A percentile compares a stretch with the other conserved stretches of the same genome.
Conservation (phyloP, 805 yeast genomes). For the Alloascoidea hylecoeti region DNA sequence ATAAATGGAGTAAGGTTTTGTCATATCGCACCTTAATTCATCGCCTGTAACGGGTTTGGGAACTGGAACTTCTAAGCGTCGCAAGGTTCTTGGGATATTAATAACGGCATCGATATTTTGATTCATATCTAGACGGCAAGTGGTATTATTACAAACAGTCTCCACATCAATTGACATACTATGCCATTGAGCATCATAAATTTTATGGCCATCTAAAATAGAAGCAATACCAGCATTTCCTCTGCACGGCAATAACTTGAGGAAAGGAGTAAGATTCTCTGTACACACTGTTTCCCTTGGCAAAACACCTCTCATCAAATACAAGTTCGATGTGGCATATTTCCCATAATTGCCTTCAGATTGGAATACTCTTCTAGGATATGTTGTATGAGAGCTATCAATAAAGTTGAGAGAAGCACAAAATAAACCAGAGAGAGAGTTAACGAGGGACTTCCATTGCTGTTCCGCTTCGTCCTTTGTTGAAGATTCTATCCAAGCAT, state of each 20-base stretch:
- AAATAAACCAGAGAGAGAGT: conserved; percentile 76
- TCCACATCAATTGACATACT: conserved; percentile 76
- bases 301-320: conserved; percentile 65
- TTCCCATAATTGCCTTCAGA: conserved; percentile 11
- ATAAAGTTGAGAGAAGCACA: conserved; percentile 92
- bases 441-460: conserved; percentile 61
- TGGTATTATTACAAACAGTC: conserved; percentile 29
- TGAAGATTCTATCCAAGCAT: conserved; percentile 70
- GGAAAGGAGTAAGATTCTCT: conserved; percentile 87
- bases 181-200: conserved; percentile 90
- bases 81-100: conserved; percentile 54
- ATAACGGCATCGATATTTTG: conserved; percentile 62
- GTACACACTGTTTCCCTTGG: conserved; percentile 96
- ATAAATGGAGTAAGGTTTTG: conserved; percentile 43
- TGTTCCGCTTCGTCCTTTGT: conserved; percentile 36
- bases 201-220: conserved; percentile 76
- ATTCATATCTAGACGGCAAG: conserved; percentile 38
- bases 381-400: conserved; percentile 65
- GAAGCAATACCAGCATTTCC: conserved; percentile 84
- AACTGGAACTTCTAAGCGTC: conserved; percentile 49
- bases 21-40: conserved; percentile 57
- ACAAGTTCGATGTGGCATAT: conserved; percentile 12
- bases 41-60: conserved; percentile 70
- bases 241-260: conserved; percentile 81
- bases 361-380: conserved; percentile 31